Base-by-base conservation (phyloP, 495 filamentous ascomycete genomes). In the Annulohypoxylon moriforme region DNA sequence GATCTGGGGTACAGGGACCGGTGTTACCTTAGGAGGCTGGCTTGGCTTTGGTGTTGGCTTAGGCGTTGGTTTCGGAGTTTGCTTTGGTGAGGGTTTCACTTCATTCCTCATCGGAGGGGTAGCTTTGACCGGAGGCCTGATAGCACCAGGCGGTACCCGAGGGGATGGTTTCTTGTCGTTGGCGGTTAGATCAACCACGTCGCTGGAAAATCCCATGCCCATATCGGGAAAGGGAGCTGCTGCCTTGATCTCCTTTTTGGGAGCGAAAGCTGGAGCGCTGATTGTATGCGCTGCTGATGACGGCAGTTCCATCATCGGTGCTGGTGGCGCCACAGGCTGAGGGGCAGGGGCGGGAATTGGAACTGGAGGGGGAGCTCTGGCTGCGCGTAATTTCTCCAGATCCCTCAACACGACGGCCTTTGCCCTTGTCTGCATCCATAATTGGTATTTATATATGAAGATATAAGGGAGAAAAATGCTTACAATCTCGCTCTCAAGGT, bases 401-500 rank as follows among this genome's bases (percentile, higher is more conserved):
- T 86, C 84, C 22, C 84, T 69, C 16, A 77, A 60, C 6, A 84
- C 29, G n/a, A 82, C 78, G 4, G 83, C 74, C 68, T 84, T 86
- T 14, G 82, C 77, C 33, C 69, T 61, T 13, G 78, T 76, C 84
- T 85, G 56, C 8, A 24, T n/a, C 9, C 5, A 24, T n/a, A 16
- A 60, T 82, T 25, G 81, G 75, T 24, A 1, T 24, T 7, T 22
- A 22, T n/a, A n/a, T n/a, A n/a, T n/a, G n/a, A n/a, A 18, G 25
- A 18, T 13, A 10, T 31, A 46, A 24, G n/a, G 11, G 10, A 24
- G 16, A 14, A n/a, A n/a, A 40, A n/a, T 40, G 36, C 36, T 40
- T n/a, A 88, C 86, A 56, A 88, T 84, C 34, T 87, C 85, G 29
- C 42, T 67, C 64, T 87, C 85, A 2, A 88, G 36, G 3, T 87